Evolutionary conservation across 2,329 filamentous ascomycete genomes (phyloP).

Genomic region (Colletotrichum agaves): DNA sequence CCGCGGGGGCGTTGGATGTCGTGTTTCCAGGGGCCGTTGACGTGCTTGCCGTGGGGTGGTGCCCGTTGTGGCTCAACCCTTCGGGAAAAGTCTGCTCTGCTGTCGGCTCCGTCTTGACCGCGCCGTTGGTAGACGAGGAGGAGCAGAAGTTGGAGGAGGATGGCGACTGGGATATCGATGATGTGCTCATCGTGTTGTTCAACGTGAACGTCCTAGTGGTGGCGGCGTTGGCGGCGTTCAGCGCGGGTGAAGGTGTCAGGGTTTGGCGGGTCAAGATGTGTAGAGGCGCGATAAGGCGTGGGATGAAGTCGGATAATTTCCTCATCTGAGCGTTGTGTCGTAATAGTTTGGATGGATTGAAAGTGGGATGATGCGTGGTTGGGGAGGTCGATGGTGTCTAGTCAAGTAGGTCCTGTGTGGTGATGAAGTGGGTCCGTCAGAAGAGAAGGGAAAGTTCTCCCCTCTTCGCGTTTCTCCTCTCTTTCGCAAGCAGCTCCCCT

Average conservation of each 20-base stretch:
- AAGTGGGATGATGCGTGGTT: constrained; percentile 9
- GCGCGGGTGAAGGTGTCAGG: constrained; percentile 23
- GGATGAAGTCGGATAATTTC: constrained; percentile 12
- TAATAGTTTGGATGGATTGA: background rate
- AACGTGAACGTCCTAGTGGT: constrained; percentile 1
- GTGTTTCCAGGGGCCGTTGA: constrained; percentile 34
- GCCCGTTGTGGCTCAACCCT: constrained; percentile 17
- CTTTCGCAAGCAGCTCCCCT: too few species aligned
- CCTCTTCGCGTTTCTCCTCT: too few species aligned
- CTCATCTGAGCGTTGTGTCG: constrained; percentile 19
- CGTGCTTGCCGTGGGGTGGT: constrained; percentile 37
- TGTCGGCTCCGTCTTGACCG: background rate
- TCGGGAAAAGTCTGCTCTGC: background rate
- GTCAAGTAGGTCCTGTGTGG: background rate
- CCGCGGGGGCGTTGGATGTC: constrained; percentile 27
- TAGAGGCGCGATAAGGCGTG: constrained; percentile 23
- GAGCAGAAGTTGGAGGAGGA: background rate
- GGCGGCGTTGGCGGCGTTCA: constrained; percentile 16
- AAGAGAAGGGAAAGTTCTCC: too few species aligned
- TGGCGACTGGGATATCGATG: constrained; percentile 23
- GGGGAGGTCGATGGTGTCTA: background rate
- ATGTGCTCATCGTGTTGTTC: constrained; percentile 29
- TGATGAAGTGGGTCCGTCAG: background rate
- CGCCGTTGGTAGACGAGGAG: background rate
- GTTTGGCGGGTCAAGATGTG: constrained; percentile 19